A percentile compares a stretch with the other conserved stretches of the same genome.
phyloP scores from a whole-genome alignment of 495 filamentous ascomycete genomes.

The Melanomma pulvis-pyrius region DNA sequence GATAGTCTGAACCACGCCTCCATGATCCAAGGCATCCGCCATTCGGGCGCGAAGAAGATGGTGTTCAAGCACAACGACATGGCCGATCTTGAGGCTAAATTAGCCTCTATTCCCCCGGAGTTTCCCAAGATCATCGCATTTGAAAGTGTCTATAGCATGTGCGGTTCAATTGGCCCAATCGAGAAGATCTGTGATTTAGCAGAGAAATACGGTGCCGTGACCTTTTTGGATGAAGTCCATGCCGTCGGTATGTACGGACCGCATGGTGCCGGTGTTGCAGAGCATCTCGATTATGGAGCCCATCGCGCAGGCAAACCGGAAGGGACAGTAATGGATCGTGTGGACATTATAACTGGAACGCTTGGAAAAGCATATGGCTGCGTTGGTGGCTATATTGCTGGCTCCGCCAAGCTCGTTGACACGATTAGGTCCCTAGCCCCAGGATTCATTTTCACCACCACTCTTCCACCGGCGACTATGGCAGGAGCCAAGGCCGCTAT shows the following conservation, averaged over 20 bases:
- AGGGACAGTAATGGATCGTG: slow-evolving; percentile 90
- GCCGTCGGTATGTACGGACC: slow-evolving; percentile 99
- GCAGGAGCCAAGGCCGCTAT: slow-evolving; percentile 90
- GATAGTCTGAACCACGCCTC: slow-evolving; percentile 97
- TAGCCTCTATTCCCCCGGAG: slow-evolving; percentile 79
- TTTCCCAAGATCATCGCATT: slow-evolving; percentile 98
- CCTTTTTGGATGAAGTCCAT: slow-evolving; percentile 97
- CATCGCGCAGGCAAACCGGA: slow-evolving; percentile 65
- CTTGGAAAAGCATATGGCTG: slow-evolving; percentile 97
- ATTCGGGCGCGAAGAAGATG: slow-evolving; percentile 93
- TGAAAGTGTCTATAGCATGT: slow-evolving; percentile 99
- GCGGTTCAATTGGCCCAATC: slow-evolving; percentile 93
- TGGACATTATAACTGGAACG: slow-evolving; percentile 97
- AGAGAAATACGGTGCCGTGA: slow-evolving; percentile 96
- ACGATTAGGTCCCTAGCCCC: slow-evolving; percentile 94
- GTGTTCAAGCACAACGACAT: slow-evolving; percentile 99
- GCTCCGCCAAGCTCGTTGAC: slow-evolving; percentile 84
- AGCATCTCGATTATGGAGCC: slow-evolving; percentile 93
- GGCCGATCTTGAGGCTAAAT: slow-evolving; percentile 82
- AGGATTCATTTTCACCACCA: slow-evolving; percentile 98
- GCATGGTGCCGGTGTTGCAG: slow-evolving; percentile 92
- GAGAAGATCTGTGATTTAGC: slow-evolving; percentile 93
- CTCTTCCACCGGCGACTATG: slow-evolving; percentile 94
- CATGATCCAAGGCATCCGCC: slow-evolving; percentile 99
- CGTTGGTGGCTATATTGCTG: slow-evolving; percentile 96